Evolutionary conservation across 2,329 filamentous ascomycete species (phyloP).

Genomic region (Bipolaris oryzae): DNA sequence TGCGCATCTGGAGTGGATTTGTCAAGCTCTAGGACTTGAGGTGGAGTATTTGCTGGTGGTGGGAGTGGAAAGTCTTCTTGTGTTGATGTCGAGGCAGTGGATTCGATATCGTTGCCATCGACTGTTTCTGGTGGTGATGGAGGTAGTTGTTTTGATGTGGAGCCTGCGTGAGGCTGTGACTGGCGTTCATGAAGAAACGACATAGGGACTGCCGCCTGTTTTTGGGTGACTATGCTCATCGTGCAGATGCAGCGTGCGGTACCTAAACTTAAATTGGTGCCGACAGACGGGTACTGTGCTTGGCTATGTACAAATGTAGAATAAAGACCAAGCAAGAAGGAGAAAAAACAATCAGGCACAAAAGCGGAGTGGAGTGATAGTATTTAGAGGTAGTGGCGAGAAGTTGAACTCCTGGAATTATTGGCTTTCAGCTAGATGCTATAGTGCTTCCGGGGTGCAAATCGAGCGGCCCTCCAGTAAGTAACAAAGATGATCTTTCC

Average conservation of each 20-base stretch:
- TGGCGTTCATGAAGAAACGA: conserved; percentile 24
- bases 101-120: conserved; percentile 38
- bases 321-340: neutral
- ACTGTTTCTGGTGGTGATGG: conserved; percentile 47
- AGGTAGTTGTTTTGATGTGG: conserved; percentile 31
- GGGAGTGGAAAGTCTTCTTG: conserved; percentile 66
- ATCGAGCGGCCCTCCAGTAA: conserved; percentile 16
- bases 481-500: conserved; percentile 11
- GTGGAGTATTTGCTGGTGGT: conserved; percentile 63
- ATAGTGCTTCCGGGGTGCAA: conserved; percentile 10
- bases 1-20: conserved; percentile 82
- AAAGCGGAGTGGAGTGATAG: neutral
- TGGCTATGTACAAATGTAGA: neutral
- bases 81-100: conserved; percentile 19
- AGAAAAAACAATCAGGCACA: neutral
- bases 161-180: conserved; percentile 24
- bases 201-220: conserved; percentile 20
- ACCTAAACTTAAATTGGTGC: neutral
- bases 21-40: conserved; percentile 73
- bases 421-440: neutral
- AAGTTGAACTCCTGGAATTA: neutral
- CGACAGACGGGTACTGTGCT: neutral
- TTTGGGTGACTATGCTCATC: conserved; percentile 29
- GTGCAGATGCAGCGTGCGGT: conserved; percentile 1
- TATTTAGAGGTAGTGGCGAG: neutral